phyloP scores from a whole-genome alignment of 768 basidiomycete species.

The Xerocomus brunneocitrinus region DNA sequence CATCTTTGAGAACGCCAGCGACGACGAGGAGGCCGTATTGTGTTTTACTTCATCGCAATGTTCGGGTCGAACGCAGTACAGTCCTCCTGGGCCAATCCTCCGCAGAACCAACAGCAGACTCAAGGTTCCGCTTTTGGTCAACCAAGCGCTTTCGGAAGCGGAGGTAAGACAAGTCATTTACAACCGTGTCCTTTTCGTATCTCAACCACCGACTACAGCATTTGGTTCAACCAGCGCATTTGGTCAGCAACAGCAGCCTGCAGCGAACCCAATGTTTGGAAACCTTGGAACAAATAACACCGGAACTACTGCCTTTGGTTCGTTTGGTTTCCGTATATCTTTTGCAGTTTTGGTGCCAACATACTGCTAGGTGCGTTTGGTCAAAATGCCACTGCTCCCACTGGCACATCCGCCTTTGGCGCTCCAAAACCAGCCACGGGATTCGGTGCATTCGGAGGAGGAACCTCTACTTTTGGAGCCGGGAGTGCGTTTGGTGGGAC shows the following conservation, averaged over 20 bases:
- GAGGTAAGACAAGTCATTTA: slow-evolving; percentile 35
- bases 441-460: slow-evolving; percentile 73
- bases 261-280: slow-evolving; percentile 81
- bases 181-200: slow-evolving; percentile 24
- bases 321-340: slow-evolving; percentile 7
- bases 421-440: slow-evolving; percentile 65
- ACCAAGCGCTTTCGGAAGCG: slow-evolving; percentile 57
- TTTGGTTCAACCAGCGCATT: slow-evolving; percentile 55
- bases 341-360: slow-evolving; percentile 1
- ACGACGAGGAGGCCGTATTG: slow-evolving; percentile 23
- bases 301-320: slow-evolving; percentile 36
- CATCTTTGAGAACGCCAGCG: slow-evolving; percentile 15
- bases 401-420: slow-evolving; percentile 50
- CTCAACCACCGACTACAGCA: slow-evolving; percentile 35
- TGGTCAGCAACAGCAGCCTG: slow-evolving; percentile 64
- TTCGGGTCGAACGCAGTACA: slow-evolving; percentile 49
- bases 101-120: slow-evolving; percentile 57
- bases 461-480: slow-evolving; percentile 45
- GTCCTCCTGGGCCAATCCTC: slow-evolving; percentile 67
- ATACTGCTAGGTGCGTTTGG: slow-evolving; percentile 37
- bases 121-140: slow-evolving; percentile 65
- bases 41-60: slow-evolving; percentile 40
- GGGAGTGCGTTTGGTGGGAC: slow-evolving; percentile 39
- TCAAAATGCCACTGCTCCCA: slow-evolving; percentile 34
- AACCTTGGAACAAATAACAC: slow-evolving; percentile 39